Conservation (phyloP, 2,329 filamentous ascomycete genomes). For the Anthostomella pinea region DNA sequence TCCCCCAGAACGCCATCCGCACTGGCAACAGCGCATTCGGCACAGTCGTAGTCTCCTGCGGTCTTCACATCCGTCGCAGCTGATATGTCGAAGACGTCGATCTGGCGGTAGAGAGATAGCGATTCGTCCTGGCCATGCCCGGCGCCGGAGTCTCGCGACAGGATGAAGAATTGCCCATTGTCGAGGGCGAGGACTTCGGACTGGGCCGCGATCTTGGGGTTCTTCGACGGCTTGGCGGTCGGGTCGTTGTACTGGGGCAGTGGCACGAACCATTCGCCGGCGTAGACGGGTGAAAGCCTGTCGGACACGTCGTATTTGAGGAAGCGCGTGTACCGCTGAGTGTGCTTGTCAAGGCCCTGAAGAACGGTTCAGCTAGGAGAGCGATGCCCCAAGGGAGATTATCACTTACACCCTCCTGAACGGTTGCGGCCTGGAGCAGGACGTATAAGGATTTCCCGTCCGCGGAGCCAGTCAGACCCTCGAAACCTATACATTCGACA, state of each 20-base stretch:
- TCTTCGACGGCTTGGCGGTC: constrained; percentile 43
- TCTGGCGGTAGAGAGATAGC: constrained; percentile 61
- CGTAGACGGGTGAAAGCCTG: constrained; percentile 41
- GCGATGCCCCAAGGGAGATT: background rate
- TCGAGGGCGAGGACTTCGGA: constrained; percentile 66
- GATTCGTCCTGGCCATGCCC: constrained; percentile 55
- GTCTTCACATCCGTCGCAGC: constrained; percentile 59
- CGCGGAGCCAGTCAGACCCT: constrained; percentile 61
- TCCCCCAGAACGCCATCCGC: constrained; percentile 50
- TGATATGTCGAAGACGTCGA: constrained; percentile 66
- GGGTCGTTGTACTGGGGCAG: constrained; percentile 58
- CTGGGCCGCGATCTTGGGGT: constrained; percentile 57
- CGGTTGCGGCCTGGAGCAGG: constrained; percentile 63
- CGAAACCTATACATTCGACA: constrained; percentile 47
- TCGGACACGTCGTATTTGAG: constrained; percentile 61
- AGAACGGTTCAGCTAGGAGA: constrained; percentile 1
- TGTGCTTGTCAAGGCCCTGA: constrained; percentile 40
- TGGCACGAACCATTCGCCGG: constrained; percentile 63
- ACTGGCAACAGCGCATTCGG: constrained; percentile 27
- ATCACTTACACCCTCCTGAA: constrained; percentile 58
- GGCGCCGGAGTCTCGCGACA: constrained; percentile 60
- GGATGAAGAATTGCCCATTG: constrained; percentile 62
- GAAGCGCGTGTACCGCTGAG: constrained; percentile 57
- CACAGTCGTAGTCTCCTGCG: constrained; percentile 34
- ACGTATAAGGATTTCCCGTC: constrained; percentile 63